Evolutionary conservation across 2,329 filamentous ascomycete genomes (phyloP).

Genomic region (Magnaporthiopsis incrustans): DNA sequence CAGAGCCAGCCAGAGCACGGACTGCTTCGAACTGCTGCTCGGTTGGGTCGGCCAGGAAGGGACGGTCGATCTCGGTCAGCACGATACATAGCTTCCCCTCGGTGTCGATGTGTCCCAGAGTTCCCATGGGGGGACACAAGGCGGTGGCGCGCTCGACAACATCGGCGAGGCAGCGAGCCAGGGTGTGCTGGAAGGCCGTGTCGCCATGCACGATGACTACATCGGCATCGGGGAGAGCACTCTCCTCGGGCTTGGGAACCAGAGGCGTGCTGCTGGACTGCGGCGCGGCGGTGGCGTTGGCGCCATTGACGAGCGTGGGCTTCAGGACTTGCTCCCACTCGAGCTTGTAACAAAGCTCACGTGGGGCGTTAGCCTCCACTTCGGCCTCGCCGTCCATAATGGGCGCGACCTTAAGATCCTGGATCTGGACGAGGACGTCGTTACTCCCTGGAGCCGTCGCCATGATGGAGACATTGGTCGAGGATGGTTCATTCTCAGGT

Average conservation of each 20-base stretch:
- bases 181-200: conserved; percentile 22
- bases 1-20: conserved; percentile 26
- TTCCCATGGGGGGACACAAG: conserved; percentile 23
- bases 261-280: conserved; percentile 1
- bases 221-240: conserved; percentile 19
- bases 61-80: conserved; percentile 34
- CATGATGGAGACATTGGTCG: conserved; percentile 29
- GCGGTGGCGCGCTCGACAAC: conserved; percentile 24
- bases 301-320: conserved; percentile 12
- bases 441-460: conserved; percentile 18
- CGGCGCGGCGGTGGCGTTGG: neutral
- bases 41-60: conserved; percentile 32
- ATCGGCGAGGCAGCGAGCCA: conserved; percentile 26
- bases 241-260: conserved; percentile 4
- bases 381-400: conserved; percentile 28
- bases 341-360: conserved; percentile 37
- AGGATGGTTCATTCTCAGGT: conserved; percentile 22
- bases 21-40: conserved; percentile 28
- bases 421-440: conserved; percentile 24
- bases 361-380: conserved; percentile 18
- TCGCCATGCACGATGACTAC: conserved; percentile 32
- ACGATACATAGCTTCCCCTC: conserved; percentile 32
- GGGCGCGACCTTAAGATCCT: conserved; percentile 30
- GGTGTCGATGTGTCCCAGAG: conserved; percentile 21
- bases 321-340: conserved; percentile 33